Percentiles rank a stretch among this genome's conserved stretches.
phyloP scores from a whole-genome alignment of 306 rosid genomes.

The Quercus wislizeni region DNA sequence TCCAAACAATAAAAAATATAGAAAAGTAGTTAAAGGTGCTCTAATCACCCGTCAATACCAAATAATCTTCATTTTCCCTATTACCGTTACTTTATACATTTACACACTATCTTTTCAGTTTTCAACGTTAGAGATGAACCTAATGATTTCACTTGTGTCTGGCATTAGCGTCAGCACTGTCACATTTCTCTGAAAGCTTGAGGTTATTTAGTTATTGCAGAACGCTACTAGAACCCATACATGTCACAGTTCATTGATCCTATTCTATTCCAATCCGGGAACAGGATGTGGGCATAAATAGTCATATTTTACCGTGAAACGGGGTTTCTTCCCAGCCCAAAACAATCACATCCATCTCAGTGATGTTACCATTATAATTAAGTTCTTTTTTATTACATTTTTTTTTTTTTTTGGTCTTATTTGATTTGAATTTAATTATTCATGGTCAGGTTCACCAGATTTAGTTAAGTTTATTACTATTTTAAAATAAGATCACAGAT shows the following conservation, averaged over 20 bases:
- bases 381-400: neutral
- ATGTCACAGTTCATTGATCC: conserved; percentile 6
- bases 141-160: conserved; percentile 4
- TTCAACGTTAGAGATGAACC: neutral
- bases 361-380: neutral
- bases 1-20: no score
- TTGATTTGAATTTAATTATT: no score
- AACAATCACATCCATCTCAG: neutral
- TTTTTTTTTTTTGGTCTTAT: no score
- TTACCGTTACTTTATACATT: no score
- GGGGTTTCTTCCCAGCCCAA: conserved; percentile 3
- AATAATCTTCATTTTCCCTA: no score
- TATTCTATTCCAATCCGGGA: conserved; percentile 36
- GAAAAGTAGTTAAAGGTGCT: no score
- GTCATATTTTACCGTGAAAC: conserved; percentile 14
- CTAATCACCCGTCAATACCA: no score
- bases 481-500: no score
- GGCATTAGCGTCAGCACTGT: conserved; percentile 11
- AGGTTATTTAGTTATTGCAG: conserved; percentile 32
- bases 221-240: neutral
- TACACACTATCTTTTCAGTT: neutral
- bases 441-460: no score
- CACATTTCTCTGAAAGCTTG: conserved; percentile 17
- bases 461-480: no score
- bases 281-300: conserved; percentile 22